Conservation (phyloP, 148 eudicot genomes). For the Selenicereus undatus region DNA sequence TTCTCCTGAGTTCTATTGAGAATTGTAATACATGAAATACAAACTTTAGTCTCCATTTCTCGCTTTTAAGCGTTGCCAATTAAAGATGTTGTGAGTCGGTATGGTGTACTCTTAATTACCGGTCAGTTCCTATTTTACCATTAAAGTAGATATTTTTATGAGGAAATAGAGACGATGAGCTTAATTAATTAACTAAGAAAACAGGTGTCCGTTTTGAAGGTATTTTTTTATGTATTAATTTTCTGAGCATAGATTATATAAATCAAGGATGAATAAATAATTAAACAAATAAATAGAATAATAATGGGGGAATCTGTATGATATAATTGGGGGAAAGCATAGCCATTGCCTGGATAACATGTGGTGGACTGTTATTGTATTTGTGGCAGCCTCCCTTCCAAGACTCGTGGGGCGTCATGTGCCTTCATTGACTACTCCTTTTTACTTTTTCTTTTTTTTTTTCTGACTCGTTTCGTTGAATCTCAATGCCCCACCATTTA, state of each 20-base stretch:
- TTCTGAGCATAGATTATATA: no score
- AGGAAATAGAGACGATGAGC: background rate
- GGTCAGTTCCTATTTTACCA: background rate
- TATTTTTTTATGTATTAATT: no score
- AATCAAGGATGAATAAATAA: background rate
- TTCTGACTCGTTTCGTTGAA: background rate
- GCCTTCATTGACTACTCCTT: background rate
- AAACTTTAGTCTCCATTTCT: no score
- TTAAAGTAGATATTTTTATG: background rate
- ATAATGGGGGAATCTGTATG: no score
- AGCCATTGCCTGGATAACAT: background rate
- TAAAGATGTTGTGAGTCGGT: no score
- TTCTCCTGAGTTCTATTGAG: no score
- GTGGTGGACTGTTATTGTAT: background rate
- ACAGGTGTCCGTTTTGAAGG: background rate
- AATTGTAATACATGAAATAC: no score
- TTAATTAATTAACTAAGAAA: background rate
- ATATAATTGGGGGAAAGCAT: background rate
- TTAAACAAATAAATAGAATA: background rate
- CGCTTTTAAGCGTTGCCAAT: no score
- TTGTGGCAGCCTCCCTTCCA: slow-evolving; percentile 3
- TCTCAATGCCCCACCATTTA: background rate
- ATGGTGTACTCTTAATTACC: no score
- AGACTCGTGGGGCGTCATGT: slow-evolving; percentile 4
- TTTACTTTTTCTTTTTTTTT: background rate